Evolutionary conservation across 2,329 filamentous ascomycete genomes (phyloP).

Genomic region (Fusarium verticillioides): DNA sequence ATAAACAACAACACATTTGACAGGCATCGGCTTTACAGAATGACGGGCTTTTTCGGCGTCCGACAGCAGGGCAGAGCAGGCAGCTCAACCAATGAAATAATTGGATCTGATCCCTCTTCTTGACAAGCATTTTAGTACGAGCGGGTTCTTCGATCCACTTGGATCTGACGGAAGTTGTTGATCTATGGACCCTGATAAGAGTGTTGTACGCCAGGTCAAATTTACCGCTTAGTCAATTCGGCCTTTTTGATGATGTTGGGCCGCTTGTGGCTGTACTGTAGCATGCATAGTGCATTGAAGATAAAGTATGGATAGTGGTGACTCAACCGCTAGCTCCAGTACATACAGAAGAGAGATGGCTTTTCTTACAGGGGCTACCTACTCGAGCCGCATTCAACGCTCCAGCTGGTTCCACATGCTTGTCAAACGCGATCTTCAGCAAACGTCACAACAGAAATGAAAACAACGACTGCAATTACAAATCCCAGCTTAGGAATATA

Average conservation of each 20-base stretch:
- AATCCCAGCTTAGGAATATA: background rate
- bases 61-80: background rate
- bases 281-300: background rate
- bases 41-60: conserved; percentile 14
- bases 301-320: background rate
- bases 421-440: background rate
- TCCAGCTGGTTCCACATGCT: background rate
- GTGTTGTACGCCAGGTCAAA: background rate
- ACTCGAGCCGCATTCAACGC: background rate
- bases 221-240: conserved; percentile 14
- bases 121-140: background rate
- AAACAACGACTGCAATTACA: background rate
- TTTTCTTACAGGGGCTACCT: background rate
- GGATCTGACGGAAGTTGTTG: background rate
- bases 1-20: background rate
- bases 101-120: background rate
- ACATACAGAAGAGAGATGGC: background rate
- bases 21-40: background rate
- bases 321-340: background rate
- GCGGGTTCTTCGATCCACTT: background rate
- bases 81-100: background rate
- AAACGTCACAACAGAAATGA: background rate
- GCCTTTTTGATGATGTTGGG: background rate
- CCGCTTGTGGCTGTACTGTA: background rate
- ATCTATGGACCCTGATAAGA: background rate